Conservation (phyloP, 257 asterid species). For the Schizonepeta tenuifolia region DNA sequence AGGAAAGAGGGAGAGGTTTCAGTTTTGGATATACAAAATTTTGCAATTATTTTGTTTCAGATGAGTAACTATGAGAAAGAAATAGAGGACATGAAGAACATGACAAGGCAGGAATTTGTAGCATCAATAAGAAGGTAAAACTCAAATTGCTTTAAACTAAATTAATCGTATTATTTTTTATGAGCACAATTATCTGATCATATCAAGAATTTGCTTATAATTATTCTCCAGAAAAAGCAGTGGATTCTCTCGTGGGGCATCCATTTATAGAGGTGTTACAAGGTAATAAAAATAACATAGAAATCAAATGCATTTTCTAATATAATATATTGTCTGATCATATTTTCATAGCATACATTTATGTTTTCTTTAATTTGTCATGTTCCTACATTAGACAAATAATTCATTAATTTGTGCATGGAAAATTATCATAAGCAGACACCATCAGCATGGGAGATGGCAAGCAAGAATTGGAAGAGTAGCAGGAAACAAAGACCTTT, state of each 20-base stretch:
- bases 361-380: neutral
- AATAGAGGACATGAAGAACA: conserved; percentile 86
- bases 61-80: conserved; percentile 91
- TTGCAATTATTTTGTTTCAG: conserved; percentile 42
- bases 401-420: neutral
- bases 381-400: too few species aligned
- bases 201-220: neutral
- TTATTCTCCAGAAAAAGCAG: conserved; percentile 82
- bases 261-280: conserved; percentile 90
- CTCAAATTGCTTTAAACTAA: neutral
- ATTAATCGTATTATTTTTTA: neutral
- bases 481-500: conserved; percentile 92
- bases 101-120: conserved; percentile 97
- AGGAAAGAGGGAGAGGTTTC: too few species aligned
- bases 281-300: conserved; percentile 46
- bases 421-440: conserved; percentile 43
- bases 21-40: neutral
- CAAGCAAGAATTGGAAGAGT: conserved; percentile 97
- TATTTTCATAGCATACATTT: neutral
- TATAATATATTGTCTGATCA: neutral
- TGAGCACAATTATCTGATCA: neutral
- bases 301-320: neutral
- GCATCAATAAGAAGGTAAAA: conserved; percentile 88
- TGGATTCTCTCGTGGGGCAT: conserved; percentile 94
- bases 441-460: conserved; percentile 97